phyloP scores from a whole-genome alignment of 148 eudicot species.

The Arbutus unedo region DNA sequence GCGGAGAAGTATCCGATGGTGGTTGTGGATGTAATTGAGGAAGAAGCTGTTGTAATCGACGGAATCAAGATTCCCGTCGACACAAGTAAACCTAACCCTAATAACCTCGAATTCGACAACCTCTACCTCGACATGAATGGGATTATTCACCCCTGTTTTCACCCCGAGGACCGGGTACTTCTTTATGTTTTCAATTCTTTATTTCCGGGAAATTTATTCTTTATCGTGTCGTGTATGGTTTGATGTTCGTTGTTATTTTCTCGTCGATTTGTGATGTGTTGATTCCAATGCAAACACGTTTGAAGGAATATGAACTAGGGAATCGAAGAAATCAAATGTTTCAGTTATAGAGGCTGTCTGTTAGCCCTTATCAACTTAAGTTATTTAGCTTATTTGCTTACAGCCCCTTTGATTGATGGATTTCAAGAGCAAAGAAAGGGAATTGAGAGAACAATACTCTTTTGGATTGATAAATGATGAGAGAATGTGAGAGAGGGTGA shows the following conservation, averaged over 20 bases:
- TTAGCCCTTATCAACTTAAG: background rate
- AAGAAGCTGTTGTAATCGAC: slow-evolving; percentile 68
- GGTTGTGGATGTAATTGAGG: slow-evolving; percentile 81
- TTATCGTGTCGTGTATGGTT: background rate
- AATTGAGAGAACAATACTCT: no score
- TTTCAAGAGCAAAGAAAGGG: no score
- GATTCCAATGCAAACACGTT: background rate
- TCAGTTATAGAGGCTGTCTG: background rate
- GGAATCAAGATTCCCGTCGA: slow-evolving; percentile 76
- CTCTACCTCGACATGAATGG: slow-evolving; percentile 93
- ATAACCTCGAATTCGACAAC: slow-evolving; percentile 80
- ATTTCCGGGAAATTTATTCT: background rate
- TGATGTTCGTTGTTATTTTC: background rate
- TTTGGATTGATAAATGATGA: no score
- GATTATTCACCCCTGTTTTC: slow-evolving; percentile 94
- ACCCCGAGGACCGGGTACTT: slow-evolving; percentile 88
- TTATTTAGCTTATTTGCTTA: background rate
- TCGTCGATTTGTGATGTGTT: background rate
- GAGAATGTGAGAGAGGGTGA: no score
- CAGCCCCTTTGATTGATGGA: no score
- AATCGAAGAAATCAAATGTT: background rate
- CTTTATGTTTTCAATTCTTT: background rate
- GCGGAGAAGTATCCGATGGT: slow-evolving; percentile 97
- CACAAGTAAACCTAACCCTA: slow-evolving; percentile 83
- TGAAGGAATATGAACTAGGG: background rate